These are phyloP conservation scores for Opeltia flavorubescens DNA, from an alignment of 495 filamentous ascomycete genomes.

Conservation along the genomic window DNA sequence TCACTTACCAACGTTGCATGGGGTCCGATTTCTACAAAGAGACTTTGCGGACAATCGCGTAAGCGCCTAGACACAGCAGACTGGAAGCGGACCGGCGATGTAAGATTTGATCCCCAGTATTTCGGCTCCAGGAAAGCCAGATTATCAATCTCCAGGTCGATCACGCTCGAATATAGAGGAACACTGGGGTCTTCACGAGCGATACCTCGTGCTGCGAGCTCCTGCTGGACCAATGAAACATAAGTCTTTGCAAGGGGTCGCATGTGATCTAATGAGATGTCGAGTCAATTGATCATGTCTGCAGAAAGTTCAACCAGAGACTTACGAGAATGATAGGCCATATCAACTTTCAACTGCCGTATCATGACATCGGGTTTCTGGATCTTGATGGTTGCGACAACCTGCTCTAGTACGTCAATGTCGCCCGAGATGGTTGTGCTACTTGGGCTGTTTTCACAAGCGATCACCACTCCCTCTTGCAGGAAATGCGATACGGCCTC, in stretches of 20 bases:
- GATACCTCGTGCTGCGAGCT: slow-evolving; percentile 6
- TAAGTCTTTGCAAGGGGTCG: slow-evolving; percentile 12
- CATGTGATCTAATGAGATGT: slow-evolving; percentile 17
- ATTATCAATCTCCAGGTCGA: slow-evolving; percentile 10
- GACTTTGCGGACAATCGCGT: slow-evolving; percentile 16
- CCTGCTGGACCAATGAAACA: slow-evolving; percentile 11
- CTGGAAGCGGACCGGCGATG: slow-evolving; percentile 22
- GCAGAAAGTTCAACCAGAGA: background rate
- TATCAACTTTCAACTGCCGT: slow-evolving; percentile 22
- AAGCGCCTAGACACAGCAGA: slow-evolving; percentile 18
- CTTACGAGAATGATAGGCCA: slow-evolving; percentile 35
- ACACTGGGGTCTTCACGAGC: background rate
- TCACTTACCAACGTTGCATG: no score
- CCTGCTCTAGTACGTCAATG: background rate
- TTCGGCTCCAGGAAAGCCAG: slow-evolving; percentile 11
- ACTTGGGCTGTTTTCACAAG: slow-evolving; percentile 35
- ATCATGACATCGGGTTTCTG: slow-evolving; percentile 13
- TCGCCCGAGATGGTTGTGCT: slow-evolving; percentile 37
- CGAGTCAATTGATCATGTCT: background rate
- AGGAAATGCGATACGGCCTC: slow-evolving; percentile 12
- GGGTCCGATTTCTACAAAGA: slow-evolving; percentile 33
- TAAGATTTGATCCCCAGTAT: slow-evolving; percentile 25
- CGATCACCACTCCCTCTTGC: slow-evolving; percentile 20
- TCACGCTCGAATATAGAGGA: slow-evolving; percentile 23
- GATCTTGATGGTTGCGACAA: slow-evolving; percentile 10